Evolutionary conservation across 2,329 filamentous ascomycete genomes (phyloP), one percentile per base, ranked within the genome.

Genomic region (Zymoseptoria pseudotritici): DNA sequence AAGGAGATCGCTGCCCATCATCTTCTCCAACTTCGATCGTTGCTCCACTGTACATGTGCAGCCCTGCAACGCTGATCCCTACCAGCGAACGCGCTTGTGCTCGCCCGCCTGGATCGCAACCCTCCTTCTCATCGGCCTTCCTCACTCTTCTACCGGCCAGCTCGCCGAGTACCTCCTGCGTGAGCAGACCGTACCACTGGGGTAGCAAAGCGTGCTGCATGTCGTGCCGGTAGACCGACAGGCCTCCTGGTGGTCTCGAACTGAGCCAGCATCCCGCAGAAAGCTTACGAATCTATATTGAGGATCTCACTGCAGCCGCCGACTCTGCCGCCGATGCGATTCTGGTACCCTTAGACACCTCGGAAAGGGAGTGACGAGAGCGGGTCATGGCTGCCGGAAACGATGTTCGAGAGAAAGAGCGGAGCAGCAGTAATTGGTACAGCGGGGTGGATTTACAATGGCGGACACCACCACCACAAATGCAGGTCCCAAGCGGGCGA

Each of bases 371-470:
- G 21, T 4, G 52, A 53, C 13, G n/a, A 53, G 20, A 26, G 52
- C 22, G 52, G 22, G 24, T 52, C 52, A 46, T 61, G 36, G 58
- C 63, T 24, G 51, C 53, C 51, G 56, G 59, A 50, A 61, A 54
- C 19, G 57, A 62, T 17, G 58, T 63, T 57, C 46, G 55, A 50
- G 63, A 62, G 21, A 49, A 61, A 53, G 60, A 55, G 53, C 24
- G 29, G 20, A 46, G 17, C 4, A 56, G 58, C 17, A 53, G 26
- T 24, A 57, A 57, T 53, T 61, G 63, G 63, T 65, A 63, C 24
- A 57, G 56, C 29, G 63, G 62, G 50, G 59, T 62, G 53, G 63
- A 66, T 22, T 57, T 66, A 55, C 61, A 63, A 58, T 60, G 63
- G 60, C 65, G 65, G 19, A 61, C 65, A 19, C 61, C 65, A 22